Evolutionary conservation across 495 filamentous ascomycete species (phyloP).

Genomic region (Penicillium tannophilum): DNA sequence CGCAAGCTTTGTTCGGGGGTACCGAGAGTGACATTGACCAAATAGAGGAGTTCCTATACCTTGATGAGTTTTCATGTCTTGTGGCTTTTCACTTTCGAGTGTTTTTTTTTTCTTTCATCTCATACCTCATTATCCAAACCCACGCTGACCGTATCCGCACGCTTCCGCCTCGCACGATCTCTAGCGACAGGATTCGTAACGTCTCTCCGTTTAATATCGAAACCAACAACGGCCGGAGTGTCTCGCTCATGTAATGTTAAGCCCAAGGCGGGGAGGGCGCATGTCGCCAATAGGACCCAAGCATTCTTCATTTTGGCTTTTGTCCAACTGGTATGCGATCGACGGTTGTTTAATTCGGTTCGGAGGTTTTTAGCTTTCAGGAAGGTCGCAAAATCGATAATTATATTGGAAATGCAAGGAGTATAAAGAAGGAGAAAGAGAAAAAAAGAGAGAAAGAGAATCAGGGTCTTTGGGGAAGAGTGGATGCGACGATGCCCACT

Average conservation of each 20-base stretch:
- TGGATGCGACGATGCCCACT: not conserved
- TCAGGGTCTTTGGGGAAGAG: not conserved
- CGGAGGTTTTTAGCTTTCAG: not conserved
- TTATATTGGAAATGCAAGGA: not conserved
- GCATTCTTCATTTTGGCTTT: conserved; percentile 24
- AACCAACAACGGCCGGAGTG: conserved; percentile 36
- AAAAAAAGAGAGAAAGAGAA: not conserved
- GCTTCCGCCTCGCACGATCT: conserved; percentile 38
- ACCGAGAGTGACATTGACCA: conserved; percentile 70
- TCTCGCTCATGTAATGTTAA: conserved; percentile 38
- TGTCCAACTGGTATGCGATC: not conserved
- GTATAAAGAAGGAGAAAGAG: not conserved
- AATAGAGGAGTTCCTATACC: conserved; percentile 59
- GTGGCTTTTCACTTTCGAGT: not conserved
- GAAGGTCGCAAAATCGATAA: too few species aligned
- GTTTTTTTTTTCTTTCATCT: not conserved
- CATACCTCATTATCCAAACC: conserved; percentile 47
- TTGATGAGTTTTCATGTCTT: not conserved
- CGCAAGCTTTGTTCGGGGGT: conserved; percentile 67
- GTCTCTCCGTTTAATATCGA: conserved; percentile 44
- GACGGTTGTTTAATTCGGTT: not conserved
- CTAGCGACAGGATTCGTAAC: conserved; percentile 34
- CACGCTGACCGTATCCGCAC: conserved; percentile 34
- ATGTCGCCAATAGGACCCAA: conserved; percentile 20
- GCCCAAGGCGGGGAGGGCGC: conserved; percentile 21